Conservation (phyloP, 768 basidiomycete species). For the Strobilomyces echinocephalus region DNA sequence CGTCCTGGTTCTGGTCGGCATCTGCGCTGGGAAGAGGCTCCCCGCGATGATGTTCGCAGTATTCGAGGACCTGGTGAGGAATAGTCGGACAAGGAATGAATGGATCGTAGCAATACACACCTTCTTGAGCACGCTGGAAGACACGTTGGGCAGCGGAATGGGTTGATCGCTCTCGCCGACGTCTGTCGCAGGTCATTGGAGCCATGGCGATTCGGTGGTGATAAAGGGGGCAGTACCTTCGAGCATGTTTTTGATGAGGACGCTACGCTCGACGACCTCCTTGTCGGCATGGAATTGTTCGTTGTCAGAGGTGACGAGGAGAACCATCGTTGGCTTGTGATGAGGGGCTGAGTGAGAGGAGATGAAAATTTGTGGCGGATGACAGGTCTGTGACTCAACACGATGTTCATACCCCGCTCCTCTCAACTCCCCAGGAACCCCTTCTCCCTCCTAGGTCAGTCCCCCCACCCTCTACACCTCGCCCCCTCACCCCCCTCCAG, state of each 20-base stretch:
- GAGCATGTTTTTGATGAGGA: slow-evolving; percentile 99
- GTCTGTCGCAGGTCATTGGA: slow-evolving; percentile 44
- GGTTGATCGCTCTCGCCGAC: slow-evolving; percentile 92
- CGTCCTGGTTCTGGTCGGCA: slow-evolving; percentile 78
- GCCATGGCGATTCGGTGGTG: neutral
- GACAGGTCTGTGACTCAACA: neutral
- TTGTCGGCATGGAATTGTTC: slow-evolving; percentile 92
- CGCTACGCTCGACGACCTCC: slow-evolving; percentile 91
- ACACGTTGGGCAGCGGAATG: slow-evolving; percentile 92
- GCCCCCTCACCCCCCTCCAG: slow-evolving; percentile 23
- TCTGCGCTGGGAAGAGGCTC: slow-evolving; percentile 92
- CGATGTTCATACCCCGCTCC: slow-evolving; percentile 40
- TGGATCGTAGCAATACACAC: slow-evolving; percentile 34
- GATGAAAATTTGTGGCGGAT: slow-evolving; percentile 11
- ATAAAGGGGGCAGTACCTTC: slow-evolving; percentile 57
- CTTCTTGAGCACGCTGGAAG: slow-evolving; percentile 90
- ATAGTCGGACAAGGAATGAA: neutral
- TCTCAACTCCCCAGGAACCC: slow-evolving; percentile 38
- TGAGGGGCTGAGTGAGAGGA: slow-evolving; percentile 10
- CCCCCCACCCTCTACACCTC: too few relatives aligned
- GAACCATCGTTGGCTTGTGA: slow-evolving; percentile 52
- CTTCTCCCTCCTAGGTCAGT: slow-evolving; percentile 43
- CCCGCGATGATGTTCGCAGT: slow-evolving; percentile 97
- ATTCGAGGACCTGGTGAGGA: slow-evolving; percentile 78
- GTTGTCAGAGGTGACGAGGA: slow-evolving; percentile 91